Evolutionary conservation across 768 basidiomycete genomes (phyloP), one percentile per base, ranked within the genome.

Genomic region (Termitomyces sp.): DNA sequence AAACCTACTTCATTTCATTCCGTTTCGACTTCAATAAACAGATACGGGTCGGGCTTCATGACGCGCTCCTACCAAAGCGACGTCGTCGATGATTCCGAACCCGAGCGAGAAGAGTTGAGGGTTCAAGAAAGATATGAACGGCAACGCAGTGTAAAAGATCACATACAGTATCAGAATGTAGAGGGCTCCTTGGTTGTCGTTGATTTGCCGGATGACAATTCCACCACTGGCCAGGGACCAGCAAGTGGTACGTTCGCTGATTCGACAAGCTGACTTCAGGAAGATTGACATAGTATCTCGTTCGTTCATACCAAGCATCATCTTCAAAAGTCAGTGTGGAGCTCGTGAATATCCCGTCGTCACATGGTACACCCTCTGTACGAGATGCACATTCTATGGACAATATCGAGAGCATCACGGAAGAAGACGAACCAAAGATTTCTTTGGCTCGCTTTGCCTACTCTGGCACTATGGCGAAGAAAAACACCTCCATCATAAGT

Each of bases 41-140:
- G 49, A 22, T n/a, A 26, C 50, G 24, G 5, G 22, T 16, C 0
- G 20, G 22, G n/a, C 33, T 42, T 16, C 5, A 61, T 63, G 58
- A n/a, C 24, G 13, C 28, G 28, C 42, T 10, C 36, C 33, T 34
- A 55, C 31, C 57, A 55, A 49, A 56, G 64, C 31, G 82, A 83
- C 56, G 61, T 81, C 33, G 78, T 88, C 4, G 83, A 81, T 29
- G 88, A 90, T 69, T 89, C 87, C 0, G 88, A 89, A 68, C 87
- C 86, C 20, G 88, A 90, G 67, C 75, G 86, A 56, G 79, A 82
- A 62, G 72, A 70, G 60, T 49, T 64, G 39, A 73, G 68, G 54
- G 59, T 56, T 34, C 59, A 65, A 51, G 67, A 68, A 53, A 58
- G 44, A 42, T 41, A 39, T 18, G 50, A 59, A 60, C 55, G 48